A percentile compares a stretch with the other conserved stretches of the same genome.
Evolutionary conservation across 2,329 filamentous ascomycete genomes (phyloP).

Genomic region (Monilinia laxa): DNA sequence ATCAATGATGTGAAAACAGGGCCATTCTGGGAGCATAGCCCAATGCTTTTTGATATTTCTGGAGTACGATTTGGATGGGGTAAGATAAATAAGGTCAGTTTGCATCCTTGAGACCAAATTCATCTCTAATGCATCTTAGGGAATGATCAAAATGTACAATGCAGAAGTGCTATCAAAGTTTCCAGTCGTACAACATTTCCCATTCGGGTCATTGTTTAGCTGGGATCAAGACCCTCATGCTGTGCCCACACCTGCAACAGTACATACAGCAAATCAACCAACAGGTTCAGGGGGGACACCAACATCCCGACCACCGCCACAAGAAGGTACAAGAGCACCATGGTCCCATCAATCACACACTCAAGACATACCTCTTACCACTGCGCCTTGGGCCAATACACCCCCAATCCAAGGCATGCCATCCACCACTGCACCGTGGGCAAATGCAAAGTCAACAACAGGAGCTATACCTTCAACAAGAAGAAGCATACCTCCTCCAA

Average conservation of each 20-base stretch:
- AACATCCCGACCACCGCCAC: constrained; percentile 29
- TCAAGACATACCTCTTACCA: constrained; percentile 25
- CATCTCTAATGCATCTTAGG: constrained; percentile 45
- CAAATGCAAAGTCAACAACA: constrained; percentile 25
- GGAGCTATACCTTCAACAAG: constrained; percentile 4
- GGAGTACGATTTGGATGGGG: constrained; percentile 93
- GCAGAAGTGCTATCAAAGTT: constrained; percentile 96
- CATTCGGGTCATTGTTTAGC: constrained; percentile 75
- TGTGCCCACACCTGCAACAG: constrained; percentile 47
- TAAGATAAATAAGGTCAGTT: constrained; percentile 82
- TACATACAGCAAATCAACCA: constrained; percentile 60
- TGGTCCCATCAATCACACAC: constrained; percentile 30
- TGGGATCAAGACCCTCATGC: constrained; percentile 70
- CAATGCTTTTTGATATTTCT: constrained; percentile 90
- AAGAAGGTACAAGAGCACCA: constrained; percentile 36
- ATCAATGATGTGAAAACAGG: constrained; percentile 97
- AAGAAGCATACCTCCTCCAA: constrained; percentile 8
- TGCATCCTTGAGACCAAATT: neutral
- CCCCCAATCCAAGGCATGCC: constrained; percentile 27
- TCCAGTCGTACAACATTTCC: constrained; percentile 96
- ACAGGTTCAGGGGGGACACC: constrained; percentile 26
- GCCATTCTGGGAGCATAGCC: constrained; percentile 96
- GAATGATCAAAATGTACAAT: constrained; percentile 99
- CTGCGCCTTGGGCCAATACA: constrained; percentile 22
- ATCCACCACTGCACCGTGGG: constrained; percentile 32